These are phyloP conservation scores for Lepidium campestre DNA, from an alignment of 441 rosid genomes.

Conservation along the genomic window DNA sequence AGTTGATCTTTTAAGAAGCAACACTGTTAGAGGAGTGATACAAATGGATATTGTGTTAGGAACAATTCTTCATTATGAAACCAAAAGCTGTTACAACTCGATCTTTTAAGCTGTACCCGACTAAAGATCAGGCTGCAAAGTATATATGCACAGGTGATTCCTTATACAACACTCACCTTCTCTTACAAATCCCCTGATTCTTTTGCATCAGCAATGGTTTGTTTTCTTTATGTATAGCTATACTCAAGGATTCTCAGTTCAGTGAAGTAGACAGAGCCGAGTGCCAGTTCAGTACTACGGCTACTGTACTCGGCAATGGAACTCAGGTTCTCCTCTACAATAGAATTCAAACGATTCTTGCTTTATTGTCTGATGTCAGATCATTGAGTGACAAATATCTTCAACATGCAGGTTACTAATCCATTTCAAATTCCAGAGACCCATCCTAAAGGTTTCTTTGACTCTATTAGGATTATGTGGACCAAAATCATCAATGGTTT, in stretches of 20 bases:
- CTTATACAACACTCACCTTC: not conserved
- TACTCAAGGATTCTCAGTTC: constrained; percentile 84
- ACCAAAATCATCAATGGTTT: constrained; percentile 61
- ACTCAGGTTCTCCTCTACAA: constrained; percentile 49
- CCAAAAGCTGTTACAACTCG: constrained; percentile 51
- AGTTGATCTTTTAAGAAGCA: not conserved
- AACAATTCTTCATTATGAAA: constrained; percentile 87
- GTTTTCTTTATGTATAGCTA: constrained; percentile 49
- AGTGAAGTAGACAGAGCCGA: constrained; percentile 89
- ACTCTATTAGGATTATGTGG: constrained; percentile 52
- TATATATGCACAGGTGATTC: constrained; percentile 63
- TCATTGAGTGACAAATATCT: not conserved
- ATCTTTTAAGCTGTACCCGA: constrained; percentile 67
- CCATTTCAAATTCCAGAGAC: constrained; percentile 64
- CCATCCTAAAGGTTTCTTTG: constrained; percentile 55
- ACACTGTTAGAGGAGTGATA: not conserved
- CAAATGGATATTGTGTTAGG: constrained; percentile 41
- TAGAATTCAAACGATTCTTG: not conserved
- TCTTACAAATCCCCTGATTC: not conserved
- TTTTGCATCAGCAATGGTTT: not conserved
- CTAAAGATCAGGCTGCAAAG: constrained; percentile 82
- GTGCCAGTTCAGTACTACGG: constrained; percentile 82
- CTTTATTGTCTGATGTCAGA: not conserved
- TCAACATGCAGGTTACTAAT: constrained; percentile 43
- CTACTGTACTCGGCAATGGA: constrained; percentile 78